These are phyloP conservation scores for Crinitomyces ghanaensis DNA, from an alignment of 805 yeast species.

Conservation along the genomic window DNA sequence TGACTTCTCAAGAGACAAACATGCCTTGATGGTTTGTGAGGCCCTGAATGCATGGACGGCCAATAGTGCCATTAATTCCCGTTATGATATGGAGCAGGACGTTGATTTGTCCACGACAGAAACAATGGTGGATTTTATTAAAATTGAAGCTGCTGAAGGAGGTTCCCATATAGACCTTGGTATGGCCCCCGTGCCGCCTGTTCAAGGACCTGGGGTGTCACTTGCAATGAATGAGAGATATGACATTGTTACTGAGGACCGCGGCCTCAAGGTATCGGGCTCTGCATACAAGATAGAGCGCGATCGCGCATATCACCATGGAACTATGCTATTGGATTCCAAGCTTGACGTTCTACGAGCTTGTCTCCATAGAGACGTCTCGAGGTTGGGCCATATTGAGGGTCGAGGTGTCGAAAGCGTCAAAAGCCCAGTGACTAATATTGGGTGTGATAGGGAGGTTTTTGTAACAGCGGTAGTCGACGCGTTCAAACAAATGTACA, in stretches of 20 bases:
- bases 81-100: background rate
- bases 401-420: constrained; percentile 63
- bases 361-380: constrained; percentile 41
- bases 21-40: constrained; percentile 37
- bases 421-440: constrained; percentile 64
- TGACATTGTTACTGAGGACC: constrained; percentile 47
- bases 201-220: constrained; percentile 12
- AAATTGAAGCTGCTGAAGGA: background rate
- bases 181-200: constrained; percentile 3
- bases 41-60: constrained; percentile 26
- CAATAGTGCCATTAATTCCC: too few relatives aligned
- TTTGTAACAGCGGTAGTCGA: constrained; percentile 36
- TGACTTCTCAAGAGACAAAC: constrained; percentile 46
- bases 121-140: background rate
- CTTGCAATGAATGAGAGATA: constrained; percentile 61
- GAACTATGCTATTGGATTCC: constrained; percentile 78
- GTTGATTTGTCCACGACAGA: background rate
- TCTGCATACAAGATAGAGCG: constrained; percentile 80
- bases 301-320: constrained; percentile 86
- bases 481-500: constrained; percentile 30
- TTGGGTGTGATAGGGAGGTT: constrained; percentile 34
- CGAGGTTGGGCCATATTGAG: constrained; percentile 31
- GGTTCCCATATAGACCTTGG: background rate
- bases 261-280: constrained; percentile 62
- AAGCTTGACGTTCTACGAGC: constrained; percentile 46